Conservation (phyloP, 495 filamentous ascomycete genomes). For the Diplogelasinospora grovesii region DNA sequence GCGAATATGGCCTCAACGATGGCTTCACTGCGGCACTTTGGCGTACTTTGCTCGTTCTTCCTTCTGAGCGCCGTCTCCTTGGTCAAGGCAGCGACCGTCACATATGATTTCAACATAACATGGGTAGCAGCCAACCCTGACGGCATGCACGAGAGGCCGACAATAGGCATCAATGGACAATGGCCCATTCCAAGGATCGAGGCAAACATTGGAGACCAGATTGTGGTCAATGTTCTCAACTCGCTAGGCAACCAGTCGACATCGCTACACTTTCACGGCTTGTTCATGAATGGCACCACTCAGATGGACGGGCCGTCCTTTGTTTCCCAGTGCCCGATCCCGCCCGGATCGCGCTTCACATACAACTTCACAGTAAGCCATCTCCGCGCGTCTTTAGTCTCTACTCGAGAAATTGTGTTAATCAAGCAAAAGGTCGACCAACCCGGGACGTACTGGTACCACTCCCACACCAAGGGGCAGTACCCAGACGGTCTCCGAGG, state of each 20-base stretch:
- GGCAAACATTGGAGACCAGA: constrained; percentile 60
- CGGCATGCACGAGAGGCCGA: constrained; percentile 51
- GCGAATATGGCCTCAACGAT: neutral
- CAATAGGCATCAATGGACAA: constrained; percentile 69
- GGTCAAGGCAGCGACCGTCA: constrained; percentile 51
- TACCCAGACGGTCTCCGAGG: constrained; percentile 73
- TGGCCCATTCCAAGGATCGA: constrained; percentile 69
- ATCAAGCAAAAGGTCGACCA: constrained; percentile 46
- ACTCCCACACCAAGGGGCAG: constrained; percentile 61
- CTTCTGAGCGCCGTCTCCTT: constrained; percentile 6
- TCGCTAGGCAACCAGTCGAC: constrained; percentile 63
- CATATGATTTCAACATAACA: constrained; percentile 69
- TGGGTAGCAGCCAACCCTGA: constrained; percentile 83
- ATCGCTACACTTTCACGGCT: constrained; percentile 69
- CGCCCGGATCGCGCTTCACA: constrained; percentile 56
- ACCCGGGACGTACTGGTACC: constrained; percentile 79
- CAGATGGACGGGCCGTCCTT: constrained; percentile 68
- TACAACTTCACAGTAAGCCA: constrained; percentile 69
- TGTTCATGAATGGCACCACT: constrained; percentile 63
- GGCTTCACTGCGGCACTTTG: neutral
- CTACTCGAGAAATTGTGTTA: neutral
- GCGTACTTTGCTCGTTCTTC: constrained; percentile 7
- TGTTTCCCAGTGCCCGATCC: constrained; percentile 61
- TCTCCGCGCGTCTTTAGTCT: no score
- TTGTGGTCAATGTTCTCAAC: constrained; percentile 69